A percentile compares a stretch with the other conserved stretches of the same genome.
Evolutionary conservation across 2,329 filamentous ascomycete species (phyloP).

Genomic region (Exserohilum rostratum): DNA sequence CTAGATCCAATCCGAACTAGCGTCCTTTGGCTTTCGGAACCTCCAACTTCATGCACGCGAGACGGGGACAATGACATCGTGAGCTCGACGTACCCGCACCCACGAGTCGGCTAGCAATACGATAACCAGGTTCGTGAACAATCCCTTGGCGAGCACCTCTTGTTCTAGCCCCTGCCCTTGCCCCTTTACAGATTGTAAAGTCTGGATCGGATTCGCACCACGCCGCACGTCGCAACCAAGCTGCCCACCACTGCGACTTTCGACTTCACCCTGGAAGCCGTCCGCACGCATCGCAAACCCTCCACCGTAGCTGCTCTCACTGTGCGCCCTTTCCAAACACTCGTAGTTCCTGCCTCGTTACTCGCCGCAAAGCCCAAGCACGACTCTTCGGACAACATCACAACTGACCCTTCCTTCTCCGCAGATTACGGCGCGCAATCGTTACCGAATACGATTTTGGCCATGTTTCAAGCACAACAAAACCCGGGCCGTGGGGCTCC

Average conservation of each 20-base stretch:
- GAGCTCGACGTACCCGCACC: constrained; percentile 6
- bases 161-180: constrained; percentile 51
- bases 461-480: constrained; percentile 58
- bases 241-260: constrained; percentile 8
- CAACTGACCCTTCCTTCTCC: constrained; percentile 18
- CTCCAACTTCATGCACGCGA: constrained; percentile 26
- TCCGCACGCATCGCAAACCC: not conserved
- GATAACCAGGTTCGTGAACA: constrained; percentile 20
- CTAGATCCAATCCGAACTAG: constrained; percentile 14
- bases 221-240: constrained; percentile 14
- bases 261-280: not conserved
- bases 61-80: constrained; percentile 12
- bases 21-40: constrained; percentile 23
- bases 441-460: constrained; percentile 59
- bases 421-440: constrained; percentile 58
- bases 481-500: constrained; percentile 56
- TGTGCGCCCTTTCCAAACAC: constrained; percentile 2
- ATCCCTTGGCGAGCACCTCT: constrained; percentile 54
- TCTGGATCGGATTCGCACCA: constrained; percentile 19
- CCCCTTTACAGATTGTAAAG: constrained; percentile 22
- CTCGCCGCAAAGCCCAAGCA: not conserved
- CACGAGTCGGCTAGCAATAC: constrained; percentile 2
- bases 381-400: constrained; percentile 1
- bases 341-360: not conserved
- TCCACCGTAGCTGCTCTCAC: not conserved